A percentile compares a stretch with the other conserved stretches of the same genome.
These are phyloP conservation scores for Hypoxylon fragiforme DNA, from an alignment of 495 filamentous ascomycete genomes.

Conservation along the genomic window DNA sequence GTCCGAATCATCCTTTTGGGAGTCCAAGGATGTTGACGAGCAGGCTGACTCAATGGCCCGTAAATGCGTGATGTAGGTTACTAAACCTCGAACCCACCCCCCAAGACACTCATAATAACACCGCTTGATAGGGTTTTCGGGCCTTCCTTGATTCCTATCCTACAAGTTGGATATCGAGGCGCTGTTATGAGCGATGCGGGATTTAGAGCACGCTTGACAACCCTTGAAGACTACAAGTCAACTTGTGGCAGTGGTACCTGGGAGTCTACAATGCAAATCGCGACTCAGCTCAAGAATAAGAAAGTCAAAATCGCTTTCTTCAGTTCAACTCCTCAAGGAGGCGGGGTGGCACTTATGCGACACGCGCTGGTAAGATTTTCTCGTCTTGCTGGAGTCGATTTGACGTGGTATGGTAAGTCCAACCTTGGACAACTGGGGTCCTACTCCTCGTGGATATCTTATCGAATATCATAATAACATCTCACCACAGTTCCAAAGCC, in stretches of 20 bases:
- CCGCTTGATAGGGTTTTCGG: slow-evolving; percentile 65
- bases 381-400: slow-evolving; percentile 66
- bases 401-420: slow-evolving; percentile 69
- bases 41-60: slow-evolving; percentile 85
- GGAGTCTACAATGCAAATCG: slow-evolving; percentile 69
- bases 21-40: slow-evolving; percentile 69
- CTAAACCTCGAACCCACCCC: too few relatives aligned
- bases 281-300: slow-evolving; percentile 63
- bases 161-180: slow-evolving; percentile 74
- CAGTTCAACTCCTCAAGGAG: slow-evolving; percentile 83
- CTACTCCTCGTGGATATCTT: not conserved
- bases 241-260: slow-evolving; percentile 67
- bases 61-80: slow-evolving; percentile 59
- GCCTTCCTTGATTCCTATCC: slow-evolving; percentile 69
- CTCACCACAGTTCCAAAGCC: slow-evolving; percentile 73
- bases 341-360: slow-evolving; percentile 86
- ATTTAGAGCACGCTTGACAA: slow-evolving; percentile 62
- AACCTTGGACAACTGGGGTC: not conserved
- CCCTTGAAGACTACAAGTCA: slow-evolving; percentile 63
- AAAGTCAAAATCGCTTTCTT: slow-evolving; percentile 82
- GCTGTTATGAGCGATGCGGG: slow-evolving; percentile 75
- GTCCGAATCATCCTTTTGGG: slow-evolving; percentile 53
- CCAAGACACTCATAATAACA: slow-evolving; percentile 3
- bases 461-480: slow-evolving; percentile 50
- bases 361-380: slow-evolving; percentile 80